phyloP scores from a whole-genome alignment of 2,329 filamentous ascomycete species.

The Alternaria triticimaculans region DNA sequence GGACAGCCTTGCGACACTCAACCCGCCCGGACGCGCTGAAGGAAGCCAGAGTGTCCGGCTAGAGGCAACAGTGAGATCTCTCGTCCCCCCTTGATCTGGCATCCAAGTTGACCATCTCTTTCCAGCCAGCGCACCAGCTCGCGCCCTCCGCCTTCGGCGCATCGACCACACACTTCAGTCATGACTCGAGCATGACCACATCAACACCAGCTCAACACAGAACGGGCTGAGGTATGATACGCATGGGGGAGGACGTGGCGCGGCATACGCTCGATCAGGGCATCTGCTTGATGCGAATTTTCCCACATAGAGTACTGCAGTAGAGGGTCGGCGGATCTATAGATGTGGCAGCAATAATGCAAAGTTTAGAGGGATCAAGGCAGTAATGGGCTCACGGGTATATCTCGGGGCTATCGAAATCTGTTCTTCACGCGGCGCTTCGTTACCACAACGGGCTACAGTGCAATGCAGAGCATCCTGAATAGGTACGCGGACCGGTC shows the following conservation, averaged over 20 bases:
- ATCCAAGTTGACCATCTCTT: not conserved
- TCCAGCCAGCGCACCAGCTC: not conserved
- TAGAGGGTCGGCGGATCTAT: not conserved
- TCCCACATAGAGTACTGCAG: not conserved
- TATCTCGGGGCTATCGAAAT: not conserved
- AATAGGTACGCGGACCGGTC: not conserved
- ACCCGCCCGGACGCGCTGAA: not conserved
- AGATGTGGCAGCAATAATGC: not conserved
- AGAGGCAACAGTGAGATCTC: not conserved
- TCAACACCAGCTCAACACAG: not conserved
- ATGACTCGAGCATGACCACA: not conserved
- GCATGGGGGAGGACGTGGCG: not conserved
- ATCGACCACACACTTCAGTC: not conserved
- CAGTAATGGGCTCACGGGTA: not conserved
- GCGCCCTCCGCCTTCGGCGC: not conserved
- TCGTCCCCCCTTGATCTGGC: not conserved
- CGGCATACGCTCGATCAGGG: not conserved
- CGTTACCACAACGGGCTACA: not conserved
- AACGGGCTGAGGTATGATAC: not conserved
- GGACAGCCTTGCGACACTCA: not conserved
- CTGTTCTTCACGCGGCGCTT: not conserved
- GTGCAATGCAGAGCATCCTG: not conserved
- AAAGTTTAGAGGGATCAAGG: not conserved
- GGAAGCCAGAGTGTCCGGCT: not conserved
- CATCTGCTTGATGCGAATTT: not conserved